These are phyloP conservation scores for Boletus eberwhitei DNA, from an alignment of 768 basidiomycete species.

Conservation along the genomic window DNA sequence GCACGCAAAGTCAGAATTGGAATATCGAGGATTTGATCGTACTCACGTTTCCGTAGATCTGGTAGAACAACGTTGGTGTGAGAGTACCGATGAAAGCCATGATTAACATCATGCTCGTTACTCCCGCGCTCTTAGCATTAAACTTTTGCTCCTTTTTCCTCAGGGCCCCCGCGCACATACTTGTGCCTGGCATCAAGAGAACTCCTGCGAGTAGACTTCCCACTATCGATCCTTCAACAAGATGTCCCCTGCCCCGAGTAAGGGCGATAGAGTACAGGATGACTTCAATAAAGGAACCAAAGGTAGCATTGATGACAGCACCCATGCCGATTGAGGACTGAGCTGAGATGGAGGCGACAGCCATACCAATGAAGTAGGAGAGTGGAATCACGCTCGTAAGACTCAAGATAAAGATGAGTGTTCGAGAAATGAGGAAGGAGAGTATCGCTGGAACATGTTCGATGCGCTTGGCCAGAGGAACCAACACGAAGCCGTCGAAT, in stretches of 20 bases:
- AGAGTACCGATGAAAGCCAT: conserved; percentile 99
- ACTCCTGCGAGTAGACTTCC: conserved; percentile 95
- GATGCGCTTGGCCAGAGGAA: conserved; percentile 63
- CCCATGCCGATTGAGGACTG: conserved; percentile 99
- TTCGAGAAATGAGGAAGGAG: conserved; percentile 64
- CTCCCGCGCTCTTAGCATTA: conserved; percentile 98
- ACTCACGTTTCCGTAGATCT: conserved; percentile 94
- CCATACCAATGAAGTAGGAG: conserved; percentile 99
- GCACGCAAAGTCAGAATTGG: conserved; percentile 13
- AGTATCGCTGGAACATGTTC: conserved; percentile 66
- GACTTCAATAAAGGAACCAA: conserved; percentile 98
- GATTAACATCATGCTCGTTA: conserved; percentile 99
- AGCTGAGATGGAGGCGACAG: conserved; percentile 97
- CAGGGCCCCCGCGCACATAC: conserved; percentile 91
- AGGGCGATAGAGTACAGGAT: conserved; percentile 89
- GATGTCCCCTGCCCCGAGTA: conserved; percentile 84
- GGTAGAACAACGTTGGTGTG: conserved; percentile 95
- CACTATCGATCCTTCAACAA: conserved; percentile 96
- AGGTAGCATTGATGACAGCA: conserved; percentile 98
- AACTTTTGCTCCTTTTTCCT: conserved; percentile 94
- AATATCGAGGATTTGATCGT: not conserved
- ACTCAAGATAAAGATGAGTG: conserved; percentile 78
- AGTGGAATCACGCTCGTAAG: conserved; percentile 93
- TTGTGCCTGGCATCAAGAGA: conserved; percentile 92
- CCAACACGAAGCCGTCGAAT: conserved; percentile 83